These are phyloP conservation scores for Thelephora aurantiotincta DNA, from an alignment of 768 basidiomycete genomes.

Conservation along the genomic window DNA sequence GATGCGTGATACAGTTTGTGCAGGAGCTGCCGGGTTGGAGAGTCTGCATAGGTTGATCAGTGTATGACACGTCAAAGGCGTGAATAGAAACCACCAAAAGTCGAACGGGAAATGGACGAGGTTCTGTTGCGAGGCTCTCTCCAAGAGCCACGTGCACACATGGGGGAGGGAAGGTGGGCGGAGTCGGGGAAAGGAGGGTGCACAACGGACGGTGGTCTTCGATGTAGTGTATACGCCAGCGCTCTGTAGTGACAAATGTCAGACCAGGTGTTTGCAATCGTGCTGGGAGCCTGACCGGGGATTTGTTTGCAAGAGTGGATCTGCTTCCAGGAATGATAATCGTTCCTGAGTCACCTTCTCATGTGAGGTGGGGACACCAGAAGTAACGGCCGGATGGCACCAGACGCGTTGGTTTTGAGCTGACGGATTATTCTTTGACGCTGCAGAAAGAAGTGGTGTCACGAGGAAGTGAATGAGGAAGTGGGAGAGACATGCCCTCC, in stretches of 20 bases:
- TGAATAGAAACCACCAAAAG: no score
- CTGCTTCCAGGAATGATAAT: conserved; percentile 2
- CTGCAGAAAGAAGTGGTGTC: neutral
- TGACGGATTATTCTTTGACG: neutral
- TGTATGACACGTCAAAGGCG: no score
- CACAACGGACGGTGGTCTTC: conserved; percentile 26
- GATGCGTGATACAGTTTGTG: no score
- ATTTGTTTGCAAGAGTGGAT: conserved; percentile 16
- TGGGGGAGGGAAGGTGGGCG: neutral
- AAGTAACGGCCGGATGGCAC: conserved; percentile 9
- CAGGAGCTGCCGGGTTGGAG: no score
- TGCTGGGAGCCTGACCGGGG: conserved; percentile 15
- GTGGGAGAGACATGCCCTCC: conserved; percentile 27
- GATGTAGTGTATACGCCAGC: conserved; percentile 23
- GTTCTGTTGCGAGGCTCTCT: conserved; percentile 37
- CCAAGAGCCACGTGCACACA: conserved; percentile 25
- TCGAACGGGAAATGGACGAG: no score
- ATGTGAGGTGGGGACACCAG: conserved; percentile 11
- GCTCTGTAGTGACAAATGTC: conserved; percentile 5
- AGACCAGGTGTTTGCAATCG: conserved; percentile 1
- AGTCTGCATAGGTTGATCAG: no score
- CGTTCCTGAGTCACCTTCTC: conserved; percentile 9
- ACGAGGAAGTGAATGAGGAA: no score
- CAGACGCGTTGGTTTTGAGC: conserved; percentile 11
- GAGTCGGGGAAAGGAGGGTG: conserved; percentile 4